These are phyloP conservation scores for Leccinum imitatum DNA, from an alignment of 768 basidiomycete species.

Conservation along the genomic window DNA sequence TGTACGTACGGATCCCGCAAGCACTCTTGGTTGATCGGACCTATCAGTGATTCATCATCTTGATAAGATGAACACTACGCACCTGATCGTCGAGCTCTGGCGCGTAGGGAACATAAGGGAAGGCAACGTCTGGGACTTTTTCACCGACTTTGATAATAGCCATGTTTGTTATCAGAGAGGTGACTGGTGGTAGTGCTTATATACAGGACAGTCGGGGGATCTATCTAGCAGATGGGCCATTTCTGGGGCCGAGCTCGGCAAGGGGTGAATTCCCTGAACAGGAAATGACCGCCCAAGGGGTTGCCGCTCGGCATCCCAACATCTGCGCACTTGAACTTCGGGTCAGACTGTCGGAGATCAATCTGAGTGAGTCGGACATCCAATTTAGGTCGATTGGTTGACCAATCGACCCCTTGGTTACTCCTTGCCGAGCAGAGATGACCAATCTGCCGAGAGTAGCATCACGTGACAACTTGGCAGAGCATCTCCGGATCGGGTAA, in stretches of 20 bases:
- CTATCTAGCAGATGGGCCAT: background rate
- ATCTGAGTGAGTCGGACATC: too few relatives aligned
- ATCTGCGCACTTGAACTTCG: too few relatives aligned
- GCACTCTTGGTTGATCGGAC: constrained; percentile 40
- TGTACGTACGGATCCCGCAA: constrained; percentile 64
- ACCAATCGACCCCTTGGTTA: too few relatives aligned
- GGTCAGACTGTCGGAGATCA: too few relatives aligned
- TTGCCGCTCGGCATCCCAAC: too few relatives aligned
- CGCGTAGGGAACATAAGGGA: constrained; percentile 57
- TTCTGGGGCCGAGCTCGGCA: too few relatives aligned
- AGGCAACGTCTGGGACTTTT: constrained; percentile 44
- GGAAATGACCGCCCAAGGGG: too few relatives aligned
- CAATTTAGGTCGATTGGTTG: too few relatives aligned
- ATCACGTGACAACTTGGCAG: background rate
- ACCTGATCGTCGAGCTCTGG: constrained; percentile 63
- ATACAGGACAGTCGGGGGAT: background rate
- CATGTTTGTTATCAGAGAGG: constrained; percentile 8
- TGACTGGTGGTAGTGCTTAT: background rate
- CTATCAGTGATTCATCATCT: constrained; percentile 1
- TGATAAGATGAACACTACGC: constrained; percentile 25
- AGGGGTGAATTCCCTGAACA: too few relatives aligned
- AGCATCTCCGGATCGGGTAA: background rate
- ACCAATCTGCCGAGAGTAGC: too few relatives aligned
- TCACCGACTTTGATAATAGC: constrained; percentile 54
- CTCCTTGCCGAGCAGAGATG: too few relatives aligned